These are phyloP conservation scores for Fusarium coicis DNA, from an alignment of 2,329 filamentous ascomycete genomes.

Conservation along the genomic window DNA sequence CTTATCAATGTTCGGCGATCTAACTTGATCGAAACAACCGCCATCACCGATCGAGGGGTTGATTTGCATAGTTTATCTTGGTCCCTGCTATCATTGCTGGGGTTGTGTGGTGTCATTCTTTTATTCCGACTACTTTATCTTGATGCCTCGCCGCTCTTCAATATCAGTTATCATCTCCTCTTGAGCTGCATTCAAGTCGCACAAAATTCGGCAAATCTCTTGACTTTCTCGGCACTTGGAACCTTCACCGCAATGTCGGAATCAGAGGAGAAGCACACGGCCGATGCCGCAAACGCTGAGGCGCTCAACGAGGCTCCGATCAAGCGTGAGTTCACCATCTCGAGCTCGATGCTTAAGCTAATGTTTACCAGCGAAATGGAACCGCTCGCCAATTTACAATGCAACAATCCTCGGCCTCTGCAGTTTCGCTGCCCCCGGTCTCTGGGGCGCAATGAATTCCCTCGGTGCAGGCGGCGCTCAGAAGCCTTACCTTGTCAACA, in stretches of 20 bases:
- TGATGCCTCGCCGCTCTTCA: neutral
- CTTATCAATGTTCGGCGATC: neutral
- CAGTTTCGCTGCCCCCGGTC: constrained; percentile 44
- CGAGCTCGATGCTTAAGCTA: neutral
- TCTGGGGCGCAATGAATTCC: constrained; percentile 46
- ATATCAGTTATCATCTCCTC: neutral
- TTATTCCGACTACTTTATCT: constrained; percentile 3
- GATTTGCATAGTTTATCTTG: neutral
- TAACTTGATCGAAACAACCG: neutral
- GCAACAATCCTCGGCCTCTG: constrained; percentile 45
- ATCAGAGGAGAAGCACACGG: neutral
- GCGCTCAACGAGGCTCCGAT: neutral
- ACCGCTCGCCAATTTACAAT: constrained; percentile 44
- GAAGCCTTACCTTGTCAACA: constrained; percentile 72
- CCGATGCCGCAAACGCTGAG: neutral
- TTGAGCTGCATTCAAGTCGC: neutral
- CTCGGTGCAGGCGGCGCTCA: constrained; percentile 60
- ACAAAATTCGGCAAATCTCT: neutral
- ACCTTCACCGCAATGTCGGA: neutral
- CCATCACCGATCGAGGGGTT: neutral
- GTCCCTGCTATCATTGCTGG: neutral
- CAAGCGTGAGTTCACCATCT: neutral
- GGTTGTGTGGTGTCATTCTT: constrained; percentile 1
- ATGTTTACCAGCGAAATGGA: constrained; percentile 36
- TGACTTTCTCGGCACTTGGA: neutral